A percentile compares a stretch with the other conserved stretches of the same genome.
Evolutionary conservation across 1,284 basidiomycete genomes (phyloP).

Genomic region (Fomitopsis palustris): DNA sequence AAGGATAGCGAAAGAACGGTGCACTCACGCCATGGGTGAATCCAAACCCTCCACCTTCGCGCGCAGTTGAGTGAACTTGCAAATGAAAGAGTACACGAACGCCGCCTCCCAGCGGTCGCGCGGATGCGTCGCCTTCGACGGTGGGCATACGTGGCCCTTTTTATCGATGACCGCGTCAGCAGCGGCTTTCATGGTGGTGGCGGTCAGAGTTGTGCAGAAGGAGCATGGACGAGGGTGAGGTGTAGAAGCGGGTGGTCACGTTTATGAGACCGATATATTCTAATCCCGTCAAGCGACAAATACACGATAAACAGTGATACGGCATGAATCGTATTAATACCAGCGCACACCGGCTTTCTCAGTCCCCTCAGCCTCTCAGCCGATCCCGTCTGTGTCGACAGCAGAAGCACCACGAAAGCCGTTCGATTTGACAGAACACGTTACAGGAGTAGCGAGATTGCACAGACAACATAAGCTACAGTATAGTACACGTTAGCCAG

Average conservation of each 20-base stretch:
- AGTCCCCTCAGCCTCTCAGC: neutral
- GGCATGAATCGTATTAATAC: neutral
- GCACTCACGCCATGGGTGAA: conserved; percentile 73
- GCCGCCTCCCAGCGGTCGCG: conserved; percentile 80
- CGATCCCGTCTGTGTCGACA: neutral
- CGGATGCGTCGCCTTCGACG: conserved; percentile 68
- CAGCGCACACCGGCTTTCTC: neutral
- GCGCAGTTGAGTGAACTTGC: conserved; percentile 71
- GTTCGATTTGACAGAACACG: neutral
- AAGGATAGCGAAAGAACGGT: neutral
- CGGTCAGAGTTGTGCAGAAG: conserved; percentile 14
- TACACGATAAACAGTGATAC: conserved; percentile 29
- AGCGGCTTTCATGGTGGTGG: conserved; percentile 27
- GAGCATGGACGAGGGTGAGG: conserved; percentile 27
- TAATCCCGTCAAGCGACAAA: conserved; percentile 33
- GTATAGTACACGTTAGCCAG: conserved; percentile 50
- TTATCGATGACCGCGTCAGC: conserved; percentile 33
- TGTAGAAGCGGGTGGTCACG: conserved; percentile 24
- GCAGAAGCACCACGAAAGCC: neutral
- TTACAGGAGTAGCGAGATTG: conserved; percentile 3
- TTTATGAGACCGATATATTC: conserved; percentile 25
- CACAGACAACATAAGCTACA: conserved; percentile 5
- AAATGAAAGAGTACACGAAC: conserved; percentile 79
- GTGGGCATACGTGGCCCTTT: conserved; percentile 71
- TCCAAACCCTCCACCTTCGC: conserved; percentile 73